Conservation (phyloP, 495 filamentous ascomycete genomes). For the Letharia columbiana region DNA sequence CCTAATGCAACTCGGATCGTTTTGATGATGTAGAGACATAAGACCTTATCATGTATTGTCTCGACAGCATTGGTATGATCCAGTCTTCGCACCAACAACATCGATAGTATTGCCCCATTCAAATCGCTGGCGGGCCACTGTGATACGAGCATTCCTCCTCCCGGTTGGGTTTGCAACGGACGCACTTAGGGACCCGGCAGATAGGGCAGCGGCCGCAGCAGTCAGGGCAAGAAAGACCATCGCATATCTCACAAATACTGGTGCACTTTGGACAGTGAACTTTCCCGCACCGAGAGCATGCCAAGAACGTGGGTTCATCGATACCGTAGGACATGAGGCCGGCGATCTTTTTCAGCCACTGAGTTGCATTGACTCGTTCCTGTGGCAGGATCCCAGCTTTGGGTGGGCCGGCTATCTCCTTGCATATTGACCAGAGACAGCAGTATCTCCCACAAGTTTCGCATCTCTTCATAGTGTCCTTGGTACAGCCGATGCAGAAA, state of each 20-base stretch:
- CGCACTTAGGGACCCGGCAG: slow-evolving; percentile 31
- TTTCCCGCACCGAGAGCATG: slow-evolving; percentile 28
- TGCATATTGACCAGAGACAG: background rate
- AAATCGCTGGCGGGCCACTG: background rate
- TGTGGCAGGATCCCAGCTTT: background rate
- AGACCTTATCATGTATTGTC: background rate
- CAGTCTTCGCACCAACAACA: background rate
- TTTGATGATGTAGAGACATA: background rate
- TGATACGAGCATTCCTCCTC: background rate
- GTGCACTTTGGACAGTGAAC: slow-evolving; percentile 21
- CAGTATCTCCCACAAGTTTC: background rate
- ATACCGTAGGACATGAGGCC: background rate
- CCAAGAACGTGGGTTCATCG: slow-evolving; percentile 25
- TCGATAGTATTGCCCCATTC: background rate
- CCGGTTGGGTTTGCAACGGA: background rate
- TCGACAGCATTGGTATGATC: background rate
- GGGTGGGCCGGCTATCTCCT: background rate
- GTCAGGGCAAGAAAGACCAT: slow-evolving; percentile 17
- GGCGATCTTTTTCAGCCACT: background rate
- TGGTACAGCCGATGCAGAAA: slow-evolving; percentile 9
- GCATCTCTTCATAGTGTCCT: background rate
- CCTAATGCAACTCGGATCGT: background rate
- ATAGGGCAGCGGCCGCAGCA: slow-evolving; percentile 31
- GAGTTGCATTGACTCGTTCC: slow-evolving; percentile 3
- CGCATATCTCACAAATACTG: slow-evolving; percentile 4